Conservation (phyloP, 2,329 filamentous ascomycete species). For the Exserohilum turcica region DNA sequence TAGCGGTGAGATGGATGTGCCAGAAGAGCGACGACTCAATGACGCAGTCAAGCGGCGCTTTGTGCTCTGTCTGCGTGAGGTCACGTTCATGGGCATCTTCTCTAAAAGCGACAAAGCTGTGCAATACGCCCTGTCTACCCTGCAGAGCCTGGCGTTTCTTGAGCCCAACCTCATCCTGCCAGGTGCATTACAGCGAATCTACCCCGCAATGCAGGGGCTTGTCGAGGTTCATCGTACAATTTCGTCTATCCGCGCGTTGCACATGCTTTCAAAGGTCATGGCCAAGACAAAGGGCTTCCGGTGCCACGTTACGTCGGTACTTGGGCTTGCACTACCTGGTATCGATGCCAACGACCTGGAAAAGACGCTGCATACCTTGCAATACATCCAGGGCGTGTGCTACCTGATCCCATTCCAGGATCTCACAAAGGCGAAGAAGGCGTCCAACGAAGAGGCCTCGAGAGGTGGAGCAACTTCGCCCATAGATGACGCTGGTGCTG, state of each 20-base stretch:
- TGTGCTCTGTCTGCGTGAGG: constrained; percentile 84
- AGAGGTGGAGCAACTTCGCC: constrained; percentile 40
- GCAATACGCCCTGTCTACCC: constrained; percentile 85
- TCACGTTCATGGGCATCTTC: constrained; percentile 98
- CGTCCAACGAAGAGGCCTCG: constrained; percentile 11
- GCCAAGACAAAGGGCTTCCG: constrained; percentile 92
- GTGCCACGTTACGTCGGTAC: constrained; percentile 89
- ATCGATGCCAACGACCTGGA: constrained; percentile 98
- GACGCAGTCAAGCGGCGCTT: constrained; percentile 84
- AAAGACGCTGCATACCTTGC: constrained; percentile 92
- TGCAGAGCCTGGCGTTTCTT: constrained; percentile 87
- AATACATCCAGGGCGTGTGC: constrained; percentile 93
- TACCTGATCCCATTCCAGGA: constrained; percentile 95
- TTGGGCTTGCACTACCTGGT: constrained; percentile 91
- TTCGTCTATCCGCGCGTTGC: constrained; percentile 87
- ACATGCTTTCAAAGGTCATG: constrained; percentile 91
- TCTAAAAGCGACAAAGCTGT: constrained; percentile 92
- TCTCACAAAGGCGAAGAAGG: constrained; percentile 64
- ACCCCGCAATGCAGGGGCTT: constrained; percentile 92
- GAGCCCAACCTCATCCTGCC: constrained; percentile 92
- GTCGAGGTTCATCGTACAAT: constrained; percentile 97
- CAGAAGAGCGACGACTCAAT: constrained; percentile 77
- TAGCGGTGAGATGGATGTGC: constrained; percentile 87
- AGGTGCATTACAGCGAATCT: constrained; percentile 92
- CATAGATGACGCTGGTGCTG: constrained; percentile 43